These are phyloP conservation scores for Saturnispora quitensis DNA, from an alignment of 805 yeast genomes.

Conservation along the genomic window DNA sequence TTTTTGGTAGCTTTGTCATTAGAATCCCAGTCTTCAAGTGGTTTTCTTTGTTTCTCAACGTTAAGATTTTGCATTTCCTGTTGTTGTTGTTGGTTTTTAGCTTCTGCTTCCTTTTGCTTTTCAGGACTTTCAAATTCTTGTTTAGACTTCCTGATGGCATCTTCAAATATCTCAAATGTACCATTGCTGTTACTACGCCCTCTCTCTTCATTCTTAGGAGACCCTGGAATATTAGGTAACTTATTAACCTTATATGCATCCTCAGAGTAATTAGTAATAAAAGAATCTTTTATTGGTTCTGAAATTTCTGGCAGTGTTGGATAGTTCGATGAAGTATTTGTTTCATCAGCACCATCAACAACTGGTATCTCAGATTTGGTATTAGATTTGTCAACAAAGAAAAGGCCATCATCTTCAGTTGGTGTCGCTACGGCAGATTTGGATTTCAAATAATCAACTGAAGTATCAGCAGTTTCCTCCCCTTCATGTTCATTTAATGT, in stretches of 20 bases:
- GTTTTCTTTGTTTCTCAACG: slow-evolving; percentile 23
- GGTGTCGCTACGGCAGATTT: slow-evolving; percentile 12
- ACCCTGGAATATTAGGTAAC: slow-evolving; percentile 38
- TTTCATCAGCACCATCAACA: slow-evolving; percentile 24
- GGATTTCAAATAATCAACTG: slow-evolving; percentile 1
- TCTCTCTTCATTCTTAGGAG: slow-evolving; percentile 27
- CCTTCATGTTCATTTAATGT: slow-evolving; percentile 1
- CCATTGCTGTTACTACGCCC: slow-evolving; percentile 15
- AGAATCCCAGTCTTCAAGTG: slow-evolving; percentile 1
- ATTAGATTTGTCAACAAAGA: slow-evolving; percentile 6
- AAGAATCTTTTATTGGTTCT: slow-evolving; percentile 30
- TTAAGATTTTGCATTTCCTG: slow-evolving; percentile 18
- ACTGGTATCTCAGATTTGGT: slow-evolving; percentile 7
- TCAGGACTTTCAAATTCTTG: slow-evolving; percentile 12
- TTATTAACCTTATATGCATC: slow-evolving; percentile 38
- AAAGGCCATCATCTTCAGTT: slow-evolving; percentile 19
- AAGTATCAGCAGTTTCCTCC: slow-evolving; percentile 8
- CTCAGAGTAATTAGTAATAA: slow-evolving; percentile 31
- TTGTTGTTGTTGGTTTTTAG: not conserved
- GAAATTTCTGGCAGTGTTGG: slow-evolving; percentile 16
- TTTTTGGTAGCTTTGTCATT: slow-evolving; percentile 13
- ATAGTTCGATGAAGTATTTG: slow-evolving; percentile 24
- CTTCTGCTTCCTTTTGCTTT: not conserved
- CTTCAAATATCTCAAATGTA: slow-evolving; percentile 20
- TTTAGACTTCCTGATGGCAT: slow-evolving; percentile 15